These are phyloP conservation scores for Striga hermonthica DNA, from an alignment of 305 asterid genomes.

Conservation along the genomic window DNA sequence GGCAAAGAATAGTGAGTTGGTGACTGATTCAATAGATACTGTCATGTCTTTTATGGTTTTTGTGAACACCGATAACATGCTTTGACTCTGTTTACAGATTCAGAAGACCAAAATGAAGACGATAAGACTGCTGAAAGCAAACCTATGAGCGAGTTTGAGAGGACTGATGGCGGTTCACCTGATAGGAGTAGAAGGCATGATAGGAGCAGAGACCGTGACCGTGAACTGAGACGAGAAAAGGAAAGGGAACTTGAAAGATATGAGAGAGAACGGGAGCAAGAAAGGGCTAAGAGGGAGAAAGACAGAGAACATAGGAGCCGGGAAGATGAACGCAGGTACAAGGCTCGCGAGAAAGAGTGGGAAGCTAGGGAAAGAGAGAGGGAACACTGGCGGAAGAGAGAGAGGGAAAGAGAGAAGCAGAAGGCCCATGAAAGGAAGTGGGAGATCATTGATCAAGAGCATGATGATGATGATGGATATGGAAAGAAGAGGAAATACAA, in stretches of 20 bases:
- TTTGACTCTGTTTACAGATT: slow-evolving; percentile 40
- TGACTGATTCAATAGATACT: slow-evolving; percentile 32
- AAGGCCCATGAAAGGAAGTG: slow-evolving; percentile 81
- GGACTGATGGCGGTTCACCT: slow-evolving; percentile 69
- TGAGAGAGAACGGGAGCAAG: slow-evolving; percentile 93
- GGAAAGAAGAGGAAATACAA: slow-evolving; percentile 78
- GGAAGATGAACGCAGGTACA: slow-evolving; percentile 93
- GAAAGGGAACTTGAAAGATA: slow-evolving; percentile 92
- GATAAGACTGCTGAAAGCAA: slow-evolving; percentile 70
- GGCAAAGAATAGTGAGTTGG: slow-evolving; percentile 57
- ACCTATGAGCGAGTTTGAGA: slow-evolving; percentile 63
- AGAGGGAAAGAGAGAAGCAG: slow-evolving; percentile 87
- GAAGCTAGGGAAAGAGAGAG: slow-evolving; percentile 90
- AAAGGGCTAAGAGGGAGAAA: slow-evolving; percentile 92
- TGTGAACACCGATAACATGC: slow-evolving; percentile 27
- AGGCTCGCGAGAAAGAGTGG: slow-evolving; percentile 93
- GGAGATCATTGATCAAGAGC: slow-evolving; percentile 81
- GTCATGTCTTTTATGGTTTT: slow-evolving; percentile 14
- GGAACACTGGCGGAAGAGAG: slow-evolving; percentile 86
- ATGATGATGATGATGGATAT: slow-evolving; percentile 75
- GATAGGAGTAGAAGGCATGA: slow-evolving; percentile 76
- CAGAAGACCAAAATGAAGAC: slow-evolving; percentile 66
- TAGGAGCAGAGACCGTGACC: slow-evolving; percentile 77
- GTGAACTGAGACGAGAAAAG: slow-evolving; percentile 70
- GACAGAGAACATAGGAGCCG: slow-evolving; percentile 87